Base-by-base conservation (phyloP, 495 filamentous ascomycete species). In the Coniosporium apollinis region DNA sequence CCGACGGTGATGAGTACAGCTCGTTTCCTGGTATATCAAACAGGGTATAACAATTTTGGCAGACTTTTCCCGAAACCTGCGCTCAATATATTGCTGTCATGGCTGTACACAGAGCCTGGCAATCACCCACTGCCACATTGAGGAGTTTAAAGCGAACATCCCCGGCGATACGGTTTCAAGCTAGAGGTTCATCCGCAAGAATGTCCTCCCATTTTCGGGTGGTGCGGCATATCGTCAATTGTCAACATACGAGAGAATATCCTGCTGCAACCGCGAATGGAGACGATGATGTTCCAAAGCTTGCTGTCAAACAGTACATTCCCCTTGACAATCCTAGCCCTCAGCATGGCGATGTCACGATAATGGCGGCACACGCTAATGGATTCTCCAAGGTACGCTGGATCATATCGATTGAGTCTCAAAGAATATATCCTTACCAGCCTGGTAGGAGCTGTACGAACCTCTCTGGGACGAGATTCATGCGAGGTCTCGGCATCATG, bases 311-410 rank as follows among this genome's bases (percentile, higher is more conserved):
- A 56, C 82, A 91, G 53, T 93, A 93, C 52, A 77, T 67, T 6
- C 82, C 82, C 1, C 47, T 69, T 16, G 66, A 74, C 52, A 81
- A 83, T 51, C 64, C 56, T 0, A 45, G 58, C 37, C 73, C 78
- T 0, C 59, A 71, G 38, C 65, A 66, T 0, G 80, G 80, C 5
- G 83, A 89, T 56, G 56, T 91, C 5, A 92, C 82, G 21, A 78
- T 94, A 46, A 69, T 94, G 37, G 82, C 66, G 14, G 74, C 81
- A 8, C 81, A 87, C 55, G 86, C 82, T 8, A 91, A 87, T 58
- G 83, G 79, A 33, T 87, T 92, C 46, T 76, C 79, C n/a, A 94
- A 94, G n/a, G n/a, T n/a, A n/a, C n/a, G n/a, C n/a, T n/a, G n/a
- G n/a, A n/a, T n/a, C n/a, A n/a, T n/a, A n/a, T n/a, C n/a, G n/a